Evolutionary conservation across 208 protist genomes (phyloP).

Genomic region (Acanthamoeba sp.): DNA sequence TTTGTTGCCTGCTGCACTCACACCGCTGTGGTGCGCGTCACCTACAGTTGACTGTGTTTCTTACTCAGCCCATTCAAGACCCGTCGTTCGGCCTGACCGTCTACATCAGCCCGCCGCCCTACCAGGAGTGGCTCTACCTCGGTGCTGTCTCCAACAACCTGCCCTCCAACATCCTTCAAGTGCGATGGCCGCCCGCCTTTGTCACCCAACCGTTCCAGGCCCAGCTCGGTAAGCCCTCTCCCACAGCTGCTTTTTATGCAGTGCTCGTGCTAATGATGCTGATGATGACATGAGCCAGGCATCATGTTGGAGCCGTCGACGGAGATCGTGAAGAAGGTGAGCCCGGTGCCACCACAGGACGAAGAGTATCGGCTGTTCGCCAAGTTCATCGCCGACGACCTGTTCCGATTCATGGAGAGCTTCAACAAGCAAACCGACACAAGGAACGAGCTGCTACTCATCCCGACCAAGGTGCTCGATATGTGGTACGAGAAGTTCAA

Average conservation of each 20-base stretch:
- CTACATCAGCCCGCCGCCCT: constrained; percentile 68
- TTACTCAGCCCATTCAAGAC: constrained; percentile 68
- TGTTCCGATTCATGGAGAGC: constrained; percentile 75
- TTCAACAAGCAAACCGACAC: constrained; percentile 72
- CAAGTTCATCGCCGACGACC: constrained; percentile 69
- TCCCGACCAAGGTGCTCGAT: constrained; percentile 73
- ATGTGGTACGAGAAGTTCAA: constrained; percentile 75
- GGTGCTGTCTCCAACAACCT: constrained; percentile 33
- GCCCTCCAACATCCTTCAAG: constrained; percentile 47
- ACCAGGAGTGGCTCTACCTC: constrained; percentile 45
- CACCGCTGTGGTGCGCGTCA: not conserved
- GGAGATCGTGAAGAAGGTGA: constrained; percentile 63
- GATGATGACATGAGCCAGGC: not conserved
- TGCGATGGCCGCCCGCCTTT: constrained; percentile 58
- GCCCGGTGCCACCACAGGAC: constrained; percentile 52
- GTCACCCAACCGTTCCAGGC: constrained; percentile 53
- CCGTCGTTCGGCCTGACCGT: constrained; percentile 35
- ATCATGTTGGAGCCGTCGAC: constrained; percentile 57
- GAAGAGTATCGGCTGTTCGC: constrained; percentile 64
- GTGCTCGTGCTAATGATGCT: not conserved
- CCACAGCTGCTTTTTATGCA: not conserved
- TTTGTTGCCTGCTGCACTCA: not conserved
- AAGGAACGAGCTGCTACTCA: constrained; percentile 44
- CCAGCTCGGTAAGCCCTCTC: not conserved
- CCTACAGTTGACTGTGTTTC: constrained; percentile 42